Percentiles rank a stretch among this genome's conserved stretches.
Conservation (phyloP, 768 basidiomycete genomes). For the Galerina marginata region DNA sequence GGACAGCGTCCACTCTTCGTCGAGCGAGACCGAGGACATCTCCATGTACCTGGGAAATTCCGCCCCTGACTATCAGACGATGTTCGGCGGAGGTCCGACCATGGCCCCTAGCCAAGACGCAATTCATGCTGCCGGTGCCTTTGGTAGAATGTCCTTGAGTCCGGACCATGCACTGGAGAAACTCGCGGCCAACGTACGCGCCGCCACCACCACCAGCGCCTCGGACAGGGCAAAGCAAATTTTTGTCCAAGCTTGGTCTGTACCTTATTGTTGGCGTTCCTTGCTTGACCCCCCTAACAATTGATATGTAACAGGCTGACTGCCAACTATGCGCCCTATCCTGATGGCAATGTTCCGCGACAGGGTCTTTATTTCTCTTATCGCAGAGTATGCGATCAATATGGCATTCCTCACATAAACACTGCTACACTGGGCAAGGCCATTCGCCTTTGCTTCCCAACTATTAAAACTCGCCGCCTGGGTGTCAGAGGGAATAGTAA, state of each 20-base stretch:
- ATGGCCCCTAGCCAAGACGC: constrained; percentile 56
- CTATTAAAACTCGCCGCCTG: constrained; percentile 92
- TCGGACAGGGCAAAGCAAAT: constrained; percentile 92
- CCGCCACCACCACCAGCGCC: constrained; percentile 89
- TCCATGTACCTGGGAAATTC: constrained; percentile 71
- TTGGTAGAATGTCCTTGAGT: constrained; percentile 77
- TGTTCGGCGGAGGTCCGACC: constrained; percentile 58
- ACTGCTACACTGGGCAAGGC: constrained; percentile 95
- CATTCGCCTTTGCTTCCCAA: constrained; percentile 90
- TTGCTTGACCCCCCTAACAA: constrained; percentile 23
- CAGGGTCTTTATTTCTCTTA: constrained; percentile 96
- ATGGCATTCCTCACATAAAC: constrained; percentile 93
- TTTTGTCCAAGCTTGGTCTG: constrained; percentile 91
- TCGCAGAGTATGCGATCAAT: constrained; percentile 88
- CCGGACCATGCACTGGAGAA: constrained; percentile 85
- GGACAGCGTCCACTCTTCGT: constrained; percentile 86
- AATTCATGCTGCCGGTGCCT: constrained; percentile 73
- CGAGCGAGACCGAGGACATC: constrained; percentile 88
- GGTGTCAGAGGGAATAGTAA: constrained; percentile 95
- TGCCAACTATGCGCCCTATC: constrained; percentile 89
- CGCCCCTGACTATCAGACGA: constrained; percentile 66
- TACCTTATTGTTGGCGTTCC: constrained; percentile 26
- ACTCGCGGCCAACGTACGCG: constrained; percentile 84
- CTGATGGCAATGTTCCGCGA: constrained; percentile 91
- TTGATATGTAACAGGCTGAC: constrained; percentile 61